Evolutionary conservation across 192 early-diverging fungal genomes (phyloP), one percentile per base, ranked within the genome.

Genomic region (Coemansia sp.): DNA sequence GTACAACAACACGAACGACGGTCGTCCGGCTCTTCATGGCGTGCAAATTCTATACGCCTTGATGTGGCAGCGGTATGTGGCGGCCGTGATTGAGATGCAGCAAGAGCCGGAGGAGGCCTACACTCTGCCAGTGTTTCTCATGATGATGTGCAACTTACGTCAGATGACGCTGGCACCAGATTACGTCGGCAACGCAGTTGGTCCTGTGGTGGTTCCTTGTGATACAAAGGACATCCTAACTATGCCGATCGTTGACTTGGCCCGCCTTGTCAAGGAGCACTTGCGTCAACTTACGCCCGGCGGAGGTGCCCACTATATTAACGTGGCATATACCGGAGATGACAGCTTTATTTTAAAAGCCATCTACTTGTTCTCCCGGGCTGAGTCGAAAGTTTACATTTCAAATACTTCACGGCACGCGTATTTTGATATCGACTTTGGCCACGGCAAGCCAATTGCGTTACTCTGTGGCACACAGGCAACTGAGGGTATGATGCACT

Each of bases 401-500:
- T 75, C 74, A 18, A 75, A 75, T 50, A 64, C 45, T 3, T 75
- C 68, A 6, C 59, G 64, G 8, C 22, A 70, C 30, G 64, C 68
- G 8, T 70, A 67, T 44, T 70, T 55, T 49, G 44, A 45, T n/a
- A 45, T 63, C 12, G 68, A 70, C 22, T 67, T 70, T 70, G 68
- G 74, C n/a, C 49, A 67, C 11, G 74, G 68, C 2, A 70, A 59
- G 40, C 49, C 49, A 50, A 50, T 50, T 50, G 49, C 49, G n/a
- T 0, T 50, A 0, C 49, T 24, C 49, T 24, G 10, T 24, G 49
- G 49, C 24, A 12, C 49, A 12, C 10, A 0, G 10, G 18, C 22
- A 2, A 18, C 22, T 0, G 49, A 50, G 3, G 49, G 49, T 22
- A 24, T 13, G 40, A 41, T 41, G 40, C 1, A 4, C 40, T 41